phyloP scores from a whole-genome alignment of 306 rosid genomes.

The Corylus avellana region DNA sequence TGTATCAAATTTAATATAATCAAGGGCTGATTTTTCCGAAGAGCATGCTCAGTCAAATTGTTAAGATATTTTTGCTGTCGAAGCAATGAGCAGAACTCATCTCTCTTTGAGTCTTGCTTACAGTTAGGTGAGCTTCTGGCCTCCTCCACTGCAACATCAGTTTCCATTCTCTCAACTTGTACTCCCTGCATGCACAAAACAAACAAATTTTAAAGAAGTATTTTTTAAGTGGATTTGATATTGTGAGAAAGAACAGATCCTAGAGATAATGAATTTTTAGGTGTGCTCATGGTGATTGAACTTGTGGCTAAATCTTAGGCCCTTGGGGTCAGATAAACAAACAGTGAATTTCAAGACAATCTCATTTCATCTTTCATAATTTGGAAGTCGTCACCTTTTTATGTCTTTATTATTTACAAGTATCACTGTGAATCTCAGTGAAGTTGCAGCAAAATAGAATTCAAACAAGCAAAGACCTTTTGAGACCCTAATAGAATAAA shows the following conservation, averaged over 20 bases:
- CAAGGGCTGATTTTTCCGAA: slow-evolving; percentile 81
- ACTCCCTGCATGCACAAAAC: slow-evolving; percentile 65
- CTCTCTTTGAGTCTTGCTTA: slow-evolving; percentile 49
- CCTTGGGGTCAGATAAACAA: background rate
- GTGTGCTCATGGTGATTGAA: background rate
- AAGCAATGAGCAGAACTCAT: slow-evolving; percentile 60
- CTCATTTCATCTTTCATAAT: background rate
- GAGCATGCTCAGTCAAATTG: slow-evolving; percentile 82
- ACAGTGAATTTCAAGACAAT: background rate
- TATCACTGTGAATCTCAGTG: background rate
- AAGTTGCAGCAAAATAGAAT: background rate
- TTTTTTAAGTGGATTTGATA: background rate
- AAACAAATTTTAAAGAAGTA: slow-evolving; percentile 10
- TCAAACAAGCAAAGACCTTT: background rate
- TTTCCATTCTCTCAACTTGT: slow-evolving; percentile 60
- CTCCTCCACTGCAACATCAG: slow-evolving; percentile 44
- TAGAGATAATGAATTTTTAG: no score
- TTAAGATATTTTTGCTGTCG: slow-evolving; percentile 69
- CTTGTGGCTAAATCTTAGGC: background rate
- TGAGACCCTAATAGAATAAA: background rate
- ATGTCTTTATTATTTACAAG: background rate
- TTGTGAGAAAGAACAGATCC: background rate
- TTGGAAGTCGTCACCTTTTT: background rate
- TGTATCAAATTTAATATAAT: slow-evolving; percentile 65
- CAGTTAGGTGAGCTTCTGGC: slow-evolving; percentile 47